phyloP scores from a whole-genome alignment of 1,284 basidiomycete species.

The Cutaneotrichosporon curvatum region DNA sequence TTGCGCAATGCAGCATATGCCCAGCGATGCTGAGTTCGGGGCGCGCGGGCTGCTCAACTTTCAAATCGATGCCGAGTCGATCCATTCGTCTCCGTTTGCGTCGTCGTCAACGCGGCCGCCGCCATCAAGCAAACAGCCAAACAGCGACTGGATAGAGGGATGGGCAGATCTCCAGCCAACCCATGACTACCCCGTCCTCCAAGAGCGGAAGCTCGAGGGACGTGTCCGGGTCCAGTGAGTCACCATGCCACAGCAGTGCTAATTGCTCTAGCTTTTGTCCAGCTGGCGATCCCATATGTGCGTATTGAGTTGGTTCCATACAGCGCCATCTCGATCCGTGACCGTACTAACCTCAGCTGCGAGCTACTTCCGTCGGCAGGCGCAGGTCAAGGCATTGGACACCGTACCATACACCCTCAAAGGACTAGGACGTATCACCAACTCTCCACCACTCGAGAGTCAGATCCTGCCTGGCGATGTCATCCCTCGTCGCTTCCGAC shows the following conservation, averaged over 20 bases:
- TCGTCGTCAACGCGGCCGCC: not conserved
- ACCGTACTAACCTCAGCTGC: slow-evolving; percentile 5
- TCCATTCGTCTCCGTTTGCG: not conserved
- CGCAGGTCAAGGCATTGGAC: slow-evolving; percentile 24
- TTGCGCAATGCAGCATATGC: too few relatives aligned
- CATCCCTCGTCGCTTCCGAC: slow-evolving; percentile 7
- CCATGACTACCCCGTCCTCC: slow-evolving; percentile 13
- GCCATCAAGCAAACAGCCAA: not conserved
- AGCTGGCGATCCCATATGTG: slow-evolving; percentile 6
- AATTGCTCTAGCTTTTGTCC: slow-evolving; percentile 15
- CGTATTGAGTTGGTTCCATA: not conserved
- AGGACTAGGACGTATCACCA: not conserved
- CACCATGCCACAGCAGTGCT: not conserved
- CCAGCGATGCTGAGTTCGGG: not conserved
- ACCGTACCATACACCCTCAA: slow-evolving; percentile 6
- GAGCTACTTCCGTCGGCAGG: slow-evolving; percentile 20
- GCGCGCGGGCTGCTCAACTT: not conserved
- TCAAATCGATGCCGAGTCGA: not conserved
- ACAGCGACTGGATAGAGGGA: slow-evolving; percentile 8
- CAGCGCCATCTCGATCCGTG: too few relatives aligned
- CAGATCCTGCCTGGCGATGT: not conserved
- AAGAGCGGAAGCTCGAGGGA: not conserved
- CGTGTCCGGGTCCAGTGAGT: slow-evolving; percentile 12
- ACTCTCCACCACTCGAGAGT: too few relatives aligned
- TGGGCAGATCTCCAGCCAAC: slow-evolving; percentile 10